A percentile compares a stretch with the other conserved stretches of the same genome.
Conservation (phyloP, 225 moss, liverwort and hornwort genomes). For the Rhytidiadelphus loreus region DNA sequence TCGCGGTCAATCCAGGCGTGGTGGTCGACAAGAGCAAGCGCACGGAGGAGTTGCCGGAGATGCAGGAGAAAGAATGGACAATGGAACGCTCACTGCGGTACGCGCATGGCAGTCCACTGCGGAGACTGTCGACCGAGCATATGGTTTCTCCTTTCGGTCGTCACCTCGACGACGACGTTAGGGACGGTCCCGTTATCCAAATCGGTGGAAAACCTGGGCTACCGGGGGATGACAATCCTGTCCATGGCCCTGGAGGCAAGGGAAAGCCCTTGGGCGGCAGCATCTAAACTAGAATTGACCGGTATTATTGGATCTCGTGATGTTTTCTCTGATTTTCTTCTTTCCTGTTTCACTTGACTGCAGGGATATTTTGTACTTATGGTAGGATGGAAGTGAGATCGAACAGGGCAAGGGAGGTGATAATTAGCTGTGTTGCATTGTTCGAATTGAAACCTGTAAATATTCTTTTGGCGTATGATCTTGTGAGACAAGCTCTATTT, state of each 20-base stretch:
- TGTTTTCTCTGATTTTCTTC: background rate
- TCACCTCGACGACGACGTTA: slow-evolving; percentile 28
- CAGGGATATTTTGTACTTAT: background rate
- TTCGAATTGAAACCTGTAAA: background rate
- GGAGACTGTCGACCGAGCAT: slow-evolving; percentile 4
- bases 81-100: slow-evolving; percentile 19
- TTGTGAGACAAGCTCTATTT: background rate
- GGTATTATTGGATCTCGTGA: background rate
- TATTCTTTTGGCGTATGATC: background rate
- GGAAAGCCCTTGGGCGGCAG: background rate
- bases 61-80: slow-evolving; percentile 27
- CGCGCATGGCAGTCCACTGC: slow-evolving; percentile 20
- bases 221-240: slow-evolving; percentile 27
- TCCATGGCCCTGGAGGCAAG: slow-evolving; percentile 1
- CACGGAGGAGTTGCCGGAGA: slow-evolving; percentile 18
- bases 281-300: background rate
- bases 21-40: slow-evolving; percentile 33
- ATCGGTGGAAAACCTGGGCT: background rate
- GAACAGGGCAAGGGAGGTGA: background rate
- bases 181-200: background rate
- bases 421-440: background rate
- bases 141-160: slow-evolving; percentile 34
- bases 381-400: background rate
- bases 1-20: slow-evolving; percentile 29
- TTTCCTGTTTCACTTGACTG: background rate